These are phyloP conservation scores for Lipomyces yamadae DNA, from an alignment of 805 yeast species.

Conservation along the genomic window DNA sequence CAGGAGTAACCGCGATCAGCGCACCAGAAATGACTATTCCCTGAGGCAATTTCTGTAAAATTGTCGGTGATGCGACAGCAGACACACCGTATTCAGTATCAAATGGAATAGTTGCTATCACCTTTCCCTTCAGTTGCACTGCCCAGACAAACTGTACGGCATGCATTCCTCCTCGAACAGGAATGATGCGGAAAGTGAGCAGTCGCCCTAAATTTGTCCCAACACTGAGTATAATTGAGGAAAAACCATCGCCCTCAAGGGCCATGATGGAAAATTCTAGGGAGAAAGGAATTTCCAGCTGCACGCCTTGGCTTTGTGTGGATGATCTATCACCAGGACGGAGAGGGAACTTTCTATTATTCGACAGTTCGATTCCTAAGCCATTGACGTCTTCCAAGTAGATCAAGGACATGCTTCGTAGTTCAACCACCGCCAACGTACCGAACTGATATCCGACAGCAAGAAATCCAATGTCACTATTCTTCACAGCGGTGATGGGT, in stretches of 20 bases:
- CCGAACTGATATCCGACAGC: slow-evolving; percentile 81
- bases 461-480: slow-evolving; percentile 82
- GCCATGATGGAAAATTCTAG: slow-evolving; percentile 77
- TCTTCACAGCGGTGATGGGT: slow-evolving; percentile 62
- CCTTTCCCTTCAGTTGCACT: slow-evolving; percentile 56
- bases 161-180: slow-evolving; percentile 66
- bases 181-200: slow-evolving; percentile 65
- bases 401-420: slow-evolving; percentile 61
- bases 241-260: slow-evolving; percentile 66
- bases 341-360: slow-evolving; percentile 20
- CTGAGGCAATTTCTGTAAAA: slow-evolving; percentile 61
- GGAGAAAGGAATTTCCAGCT: slow-evolving; percentile 52
- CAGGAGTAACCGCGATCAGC: slow-evolving; percentile 58
- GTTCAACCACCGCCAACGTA: slow-evolving; percentile 72
- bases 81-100: slow-evolving; percentile 65
- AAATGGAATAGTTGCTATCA: slow-evolving; percentile 62
- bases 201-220: slow-evolving; percentile 82
- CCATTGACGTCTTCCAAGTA: slow-evolving; percentile 37
- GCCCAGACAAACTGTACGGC: slow-evolving; percentile 57
- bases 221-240: slow-evolving; percentile 71
- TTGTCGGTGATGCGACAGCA: slow-evolving; percentile 64
- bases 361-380: slow-evolving; percentile 12
- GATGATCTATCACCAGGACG: slow-evolving; percentile 7
- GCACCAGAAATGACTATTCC: slow-evolving; percentile 69
- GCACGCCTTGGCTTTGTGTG: slow-evolving; percentile 7